These are phyloP conservation scores for Ananas comosus DNA, from an alignment of 176 grass and related monocot genomes.

Conservation along the genomic window DNA sequence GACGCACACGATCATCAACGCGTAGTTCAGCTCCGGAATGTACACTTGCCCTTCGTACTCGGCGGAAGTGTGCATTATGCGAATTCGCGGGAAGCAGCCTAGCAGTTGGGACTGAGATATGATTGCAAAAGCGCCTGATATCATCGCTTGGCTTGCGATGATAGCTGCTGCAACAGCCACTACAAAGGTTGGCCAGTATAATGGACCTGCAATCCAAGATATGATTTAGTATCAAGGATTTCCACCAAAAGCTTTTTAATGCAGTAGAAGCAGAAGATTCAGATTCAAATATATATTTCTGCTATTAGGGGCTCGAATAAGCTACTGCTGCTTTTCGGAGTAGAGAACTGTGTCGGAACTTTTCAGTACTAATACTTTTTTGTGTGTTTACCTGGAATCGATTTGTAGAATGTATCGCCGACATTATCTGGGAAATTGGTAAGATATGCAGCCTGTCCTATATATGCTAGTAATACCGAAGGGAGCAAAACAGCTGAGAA, in stretches of 20 bases:
- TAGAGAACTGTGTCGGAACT: too few relatives aligned
- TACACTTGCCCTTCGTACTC: constrained; percentile 65
- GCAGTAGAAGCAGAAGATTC: too few relatives aligned
- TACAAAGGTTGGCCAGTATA: constrained; percentile 60
- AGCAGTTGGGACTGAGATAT: constrained; percentile 51
- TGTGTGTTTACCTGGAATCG: constrained; percentile 41
- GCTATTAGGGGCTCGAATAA: too few relatives aligned
- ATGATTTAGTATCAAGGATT: too few relatives aligned
- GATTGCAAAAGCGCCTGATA: constrained; percentile 63
- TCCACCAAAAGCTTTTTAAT: too few relatives aligned
- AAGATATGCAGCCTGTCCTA: constrained; percentile 67
- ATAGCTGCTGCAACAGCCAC: constrained; percentile 49
- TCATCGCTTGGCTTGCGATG: constrained; percentile 73
- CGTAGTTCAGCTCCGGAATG: constrained; percentile 64
- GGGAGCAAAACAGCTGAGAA: constrained; percentile 50
- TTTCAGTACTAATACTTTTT: neutral
- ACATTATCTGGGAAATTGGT: constrained; percentile 31
- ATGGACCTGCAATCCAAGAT: constrained; percentile 24
- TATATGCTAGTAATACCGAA: constrained; percentile 47
- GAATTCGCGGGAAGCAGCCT: constrained; percentile 60
- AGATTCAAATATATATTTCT: too few relatives aligned
- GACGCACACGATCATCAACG: constrained; percentile 50
- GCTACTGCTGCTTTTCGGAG: too few relatives aligned
- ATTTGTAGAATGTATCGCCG: constrained; percentile 58
- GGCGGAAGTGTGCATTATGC: constrained; percentile 47